These are phyloP conservation scores for Aspergillus versicolor DNA, from an alignment of 2,329 filamentous ascomycete species.

Conservation along the genomic window DNA sequence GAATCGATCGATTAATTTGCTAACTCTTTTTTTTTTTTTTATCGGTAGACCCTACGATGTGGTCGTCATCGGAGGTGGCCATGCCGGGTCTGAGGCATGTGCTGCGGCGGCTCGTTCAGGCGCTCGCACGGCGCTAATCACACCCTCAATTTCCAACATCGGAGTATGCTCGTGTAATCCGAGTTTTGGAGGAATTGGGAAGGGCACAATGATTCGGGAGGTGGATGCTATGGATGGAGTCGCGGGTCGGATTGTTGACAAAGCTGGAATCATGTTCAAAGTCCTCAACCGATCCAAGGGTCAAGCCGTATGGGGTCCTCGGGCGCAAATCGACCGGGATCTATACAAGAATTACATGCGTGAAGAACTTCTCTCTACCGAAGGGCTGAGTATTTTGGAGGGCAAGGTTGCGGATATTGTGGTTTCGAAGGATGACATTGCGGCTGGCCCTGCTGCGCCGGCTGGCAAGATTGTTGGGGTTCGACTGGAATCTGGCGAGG, in stretches of 20 bases:
- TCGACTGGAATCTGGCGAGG: constrained; percentile 79
- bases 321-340: constrained; percentile 90
- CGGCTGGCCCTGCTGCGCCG: constrained; percentile 52
- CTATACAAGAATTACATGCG: constrained; percentile 90
- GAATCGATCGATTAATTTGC: neutral
- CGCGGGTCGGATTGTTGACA: constrained; percentile 84
- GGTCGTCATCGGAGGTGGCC: constrained; percentile 90
- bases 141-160: constrained; percentile 82
- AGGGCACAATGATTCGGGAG: constrained; percentile 93
- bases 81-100: constrained; percentile 92
- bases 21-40: neutral
- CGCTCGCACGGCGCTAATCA: constrained; percentile 84
- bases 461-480: constrained; percentile 76
- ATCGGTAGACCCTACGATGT: constrained; percentile 73
- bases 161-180: constrained; percentile 97
- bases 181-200: constrained; percentile 97
- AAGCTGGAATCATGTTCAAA: constrained; percentile 91
- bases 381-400: constrained; percentile 75
- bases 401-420: constrained; percentile 93
- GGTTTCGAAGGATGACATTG: constrained; percentile 56
- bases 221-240: constrained; percentile 93
- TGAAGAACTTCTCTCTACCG: constrained; percentile 75
- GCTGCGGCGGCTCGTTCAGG: constrained; percentile 86
- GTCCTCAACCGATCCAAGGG: constrained; percentile 86
- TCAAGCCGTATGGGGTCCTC: constrained; percentile 93